Percentiles rank a stretch among this genome's conserved stretches.
phyloP scores from a whole-genome alignment of 768 basidiomycete species.

The Phaeotremella fagi region DNA sequence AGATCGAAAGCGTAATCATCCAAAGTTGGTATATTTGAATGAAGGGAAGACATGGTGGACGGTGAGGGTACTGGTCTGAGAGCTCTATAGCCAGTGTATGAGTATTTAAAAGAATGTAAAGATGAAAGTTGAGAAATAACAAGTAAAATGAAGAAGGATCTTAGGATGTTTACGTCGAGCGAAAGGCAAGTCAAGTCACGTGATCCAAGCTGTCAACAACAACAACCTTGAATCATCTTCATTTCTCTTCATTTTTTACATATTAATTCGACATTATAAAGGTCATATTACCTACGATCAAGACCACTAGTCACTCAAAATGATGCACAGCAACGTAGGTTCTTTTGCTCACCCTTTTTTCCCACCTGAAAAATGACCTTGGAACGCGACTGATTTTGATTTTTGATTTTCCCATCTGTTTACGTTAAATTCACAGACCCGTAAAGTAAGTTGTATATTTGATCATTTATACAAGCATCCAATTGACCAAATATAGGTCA shows the following conservation, averaged over 20 bases:
- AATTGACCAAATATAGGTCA: too few relatives aligned
- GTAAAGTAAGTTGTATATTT: conserved; percentile 23
- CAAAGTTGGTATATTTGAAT: conserved; percentile 8
- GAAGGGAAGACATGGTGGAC: not conserved
- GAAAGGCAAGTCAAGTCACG: conserved; percentile 1
- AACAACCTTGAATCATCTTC: conserved; percentile 4
- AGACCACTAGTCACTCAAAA: too few relatives aligned
- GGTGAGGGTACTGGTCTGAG: not conserved
- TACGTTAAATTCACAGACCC: too few relatives aligned
- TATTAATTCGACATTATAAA: too few relatives aligned
- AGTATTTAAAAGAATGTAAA: not conserved
- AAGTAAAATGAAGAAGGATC: conserved; percentile 1
- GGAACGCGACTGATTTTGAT: conserved; percentile 32
- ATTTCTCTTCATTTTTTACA: too few relatives aligned
- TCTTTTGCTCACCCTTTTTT: not conserved
- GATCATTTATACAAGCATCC: too few relatives aligned
- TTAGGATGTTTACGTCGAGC: conserved; percentile 8
- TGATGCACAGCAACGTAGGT: conserved; percentile 28
- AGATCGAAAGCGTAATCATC: conserved; percentile 36
- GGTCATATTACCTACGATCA: too few relatives aligned
- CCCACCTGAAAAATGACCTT: not conserved
- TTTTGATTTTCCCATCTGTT: conserved; percentile 3
- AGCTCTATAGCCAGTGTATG: not conserved
- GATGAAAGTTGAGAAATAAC: not conserved
- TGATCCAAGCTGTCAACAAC: conserved; percentile 1